phyloP scores from a whole-genome alignment of 2,329 filamentous ascomycete genomes.

The Trichoderma sp. region DNA sequence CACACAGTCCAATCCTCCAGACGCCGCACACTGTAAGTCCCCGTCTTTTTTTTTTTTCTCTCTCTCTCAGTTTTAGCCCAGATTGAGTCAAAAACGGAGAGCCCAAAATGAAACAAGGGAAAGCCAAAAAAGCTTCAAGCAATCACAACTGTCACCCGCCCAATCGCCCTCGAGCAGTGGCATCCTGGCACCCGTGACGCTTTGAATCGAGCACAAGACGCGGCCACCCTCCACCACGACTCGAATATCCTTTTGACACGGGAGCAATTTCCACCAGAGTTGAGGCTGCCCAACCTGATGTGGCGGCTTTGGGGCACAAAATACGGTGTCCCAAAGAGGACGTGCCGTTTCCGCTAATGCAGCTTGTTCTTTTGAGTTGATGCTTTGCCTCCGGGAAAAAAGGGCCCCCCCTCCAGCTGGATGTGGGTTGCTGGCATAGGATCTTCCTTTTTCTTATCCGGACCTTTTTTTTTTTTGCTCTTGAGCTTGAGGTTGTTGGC shows the following conservation, averaged over 20 bases:
- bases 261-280: background rate
- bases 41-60: background rate
- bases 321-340: background rate
- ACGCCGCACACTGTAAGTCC: background rate
- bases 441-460: background rate
- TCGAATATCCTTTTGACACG: background rate
- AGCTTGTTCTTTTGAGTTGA: background rate
- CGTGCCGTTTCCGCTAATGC: conserved; percentile 1
- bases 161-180: conserved; percentile 8
- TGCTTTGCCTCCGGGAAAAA: background rate
- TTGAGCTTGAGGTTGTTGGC: background rate
- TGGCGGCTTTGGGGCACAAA: background rate
- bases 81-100: background rate
- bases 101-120: background rate
- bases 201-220: background rate
- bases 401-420: background rate
- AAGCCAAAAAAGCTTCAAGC: background rate
- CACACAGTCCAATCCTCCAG: background rate
- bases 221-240: conserved; percentile 5
- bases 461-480: background rate
- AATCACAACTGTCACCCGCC: background rate
- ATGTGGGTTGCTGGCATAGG: background rate
- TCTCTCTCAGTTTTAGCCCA: background rate
- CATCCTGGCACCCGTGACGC: background rate
- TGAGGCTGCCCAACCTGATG: background rate